phyloP scores from a whole-genome alignment of 768 basidiomycete species.

The Rhizopogon vinicolor region DNA sequence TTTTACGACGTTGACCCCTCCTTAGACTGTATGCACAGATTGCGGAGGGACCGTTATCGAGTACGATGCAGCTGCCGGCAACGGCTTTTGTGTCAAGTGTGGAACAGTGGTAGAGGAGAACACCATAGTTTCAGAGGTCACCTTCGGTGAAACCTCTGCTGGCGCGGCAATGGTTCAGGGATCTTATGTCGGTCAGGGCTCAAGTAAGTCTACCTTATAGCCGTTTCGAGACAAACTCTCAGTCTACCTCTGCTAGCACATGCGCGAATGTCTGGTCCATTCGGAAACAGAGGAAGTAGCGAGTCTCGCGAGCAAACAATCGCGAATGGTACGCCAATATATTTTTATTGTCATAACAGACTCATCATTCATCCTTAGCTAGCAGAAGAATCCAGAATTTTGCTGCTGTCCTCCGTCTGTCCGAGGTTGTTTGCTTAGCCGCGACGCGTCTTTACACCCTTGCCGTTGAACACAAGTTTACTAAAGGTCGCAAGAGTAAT shows the following conservation, averaged over 20 bases:
- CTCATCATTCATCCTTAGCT: constrained; percentile 39
- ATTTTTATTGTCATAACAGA: not conserved
- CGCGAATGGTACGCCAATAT: constrained; percentile 61
- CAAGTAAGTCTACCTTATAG: constrained; percentile 55
- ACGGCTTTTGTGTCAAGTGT: constrained; percentile 81
- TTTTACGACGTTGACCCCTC: not conserved
- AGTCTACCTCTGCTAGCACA: constrained; percentile 46
- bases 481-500: constrained; percentile 84
- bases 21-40: constrained; percentile 62
- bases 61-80: constrained; percentile 80
- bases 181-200: constrained; percentile 84
- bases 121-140: constrained; percentile 88
- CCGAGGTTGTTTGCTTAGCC: constrained; percentile 73
- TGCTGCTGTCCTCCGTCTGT: constrained; percentile 70
- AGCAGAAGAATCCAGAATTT: constrained; percentile 81
- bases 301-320: constrained; percentile 92
- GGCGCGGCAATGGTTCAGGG: constrained; percentile 97
- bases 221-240: not conserved
- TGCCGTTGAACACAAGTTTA: constrained; percentile 92
- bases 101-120: constrained; percentile 92
- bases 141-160: constrained; percentile 88
- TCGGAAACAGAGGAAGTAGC: constrained; percentile 70
- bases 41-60: constrained; percentile 84
- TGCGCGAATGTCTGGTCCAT: constrained; percentile 78
- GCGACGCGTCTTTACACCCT: constrained; percentile 90